These are phyloP conservation scores for Amylocystis lapponica DNA, from an alignment of 768 basidiomycete genomes.

Conservation along the genomic window DNA sequence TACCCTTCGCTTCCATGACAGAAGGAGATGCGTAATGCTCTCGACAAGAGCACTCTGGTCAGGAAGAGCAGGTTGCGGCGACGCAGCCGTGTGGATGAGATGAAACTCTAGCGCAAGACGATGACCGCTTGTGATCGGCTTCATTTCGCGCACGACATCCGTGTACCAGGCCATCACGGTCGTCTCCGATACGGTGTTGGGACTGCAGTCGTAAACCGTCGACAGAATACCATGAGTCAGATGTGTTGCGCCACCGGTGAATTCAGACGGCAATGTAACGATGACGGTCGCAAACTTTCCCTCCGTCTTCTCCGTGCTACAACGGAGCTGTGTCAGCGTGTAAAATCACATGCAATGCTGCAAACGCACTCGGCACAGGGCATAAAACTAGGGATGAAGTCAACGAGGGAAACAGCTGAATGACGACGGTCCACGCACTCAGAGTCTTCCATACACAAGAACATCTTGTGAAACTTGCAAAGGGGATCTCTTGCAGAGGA, in stretches of 20 bases:
- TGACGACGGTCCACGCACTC: constrained; percentile 31
- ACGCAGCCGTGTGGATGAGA: constrained; percentile 34
- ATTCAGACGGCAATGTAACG: constrained; percentile 40
- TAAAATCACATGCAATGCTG: background rate
- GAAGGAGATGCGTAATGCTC: constrained; percentile 28
- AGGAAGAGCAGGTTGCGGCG: constrained; percentile 24
- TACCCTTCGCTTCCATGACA: constrained; percentile 32
- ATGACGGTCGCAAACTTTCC: constrained; percentile 51
- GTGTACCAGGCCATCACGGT: constrained; percentile 47
- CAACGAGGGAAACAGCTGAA: background rate
- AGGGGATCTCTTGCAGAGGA: constrained; percentile 23
- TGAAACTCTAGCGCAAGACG: constrained; percentile 47
- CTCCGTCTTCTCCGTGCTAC: constrained; percentile 40
- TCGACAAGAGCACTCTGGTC: constrained; percentile 16
- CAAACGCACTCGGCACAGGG: constrained; percentile 41
- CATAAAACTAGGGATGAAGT: constrained; percentile 27
- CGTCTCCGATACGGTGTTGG: constrained; percentile 26
- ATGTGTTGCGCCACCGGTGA: constrained; percentile 40
- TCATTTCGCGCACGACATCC: constrained; percentile 46
- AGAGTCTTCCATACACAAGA: constrained; percentile 43
- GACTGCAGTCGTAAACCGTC: constrained; percentile 32
- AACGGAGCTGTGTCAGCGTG: background rate
- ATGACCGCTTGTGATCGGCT: constrained; percentile 42
- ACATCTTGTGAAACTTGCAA: constrained; percentile 41
- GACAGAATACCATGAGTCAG: constrained; percentile 32